phyloP scores from a whole-genome alignment of 352 stramenopile genomes.

The Heterotrichella gracilis region DNA sequence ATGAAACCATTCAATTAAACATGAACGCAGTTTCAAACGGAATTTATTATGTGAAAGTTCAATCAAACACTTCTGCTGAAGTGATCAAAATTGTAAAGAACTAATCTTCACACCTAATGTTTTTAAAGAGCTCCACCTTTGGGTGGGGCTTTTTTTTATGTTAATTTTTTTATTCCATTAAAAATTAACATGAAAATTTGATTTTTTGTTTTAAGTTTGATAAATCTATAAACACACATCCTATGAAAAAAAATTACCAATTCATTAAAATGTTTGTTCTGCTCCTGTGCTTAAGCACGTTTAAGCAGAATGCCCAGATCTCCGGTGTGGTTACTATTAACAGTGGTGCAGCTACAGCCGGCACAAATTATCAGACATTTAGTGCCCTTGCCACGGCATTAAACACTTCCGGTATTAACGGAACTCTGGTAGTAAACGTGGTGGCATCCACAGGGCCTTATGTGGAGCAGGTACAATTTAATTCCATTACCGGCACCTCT shows the following conservation, averaged over 20 bases:
- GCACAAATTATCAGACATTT: neutral
- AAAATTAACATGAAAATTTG: neutral
- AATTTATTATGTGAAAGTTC: neutral
- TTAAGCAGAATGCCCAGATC: neutral
- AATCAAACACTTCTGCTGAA: neutral
- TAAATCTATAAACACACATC: neutral
- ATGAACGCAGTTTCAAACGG: neutral
- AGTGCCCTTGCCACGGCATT: neutral
- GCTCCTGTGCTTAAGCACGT: neutral
- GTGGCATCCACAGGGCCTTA: neutral
- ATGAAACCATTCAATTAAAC: neutral
- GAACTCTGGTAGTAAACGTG: neutral
- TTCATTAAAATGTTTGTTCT: neutral
- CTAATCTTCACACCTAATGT: no score
- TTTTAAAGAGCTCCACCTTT: no score
- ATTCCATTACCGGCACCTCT: neutral
- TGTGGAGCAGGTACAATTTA: neutral
- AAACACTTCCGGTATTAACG: neutral
- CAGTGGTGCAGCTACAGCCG: neutral
- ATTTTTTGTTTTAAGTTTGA: neutral
- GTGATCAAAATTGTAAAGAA: neutral
- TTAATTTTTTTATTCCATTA: neutral
- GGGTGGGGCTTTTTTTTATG: no score
- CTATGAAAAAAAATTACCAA: neutral
- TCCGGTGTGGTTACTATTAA: neutral